Conservation (phyloP, 2,329 filamentous ascomycete genomes). For the Sordariomycetes sp. region DNA sequence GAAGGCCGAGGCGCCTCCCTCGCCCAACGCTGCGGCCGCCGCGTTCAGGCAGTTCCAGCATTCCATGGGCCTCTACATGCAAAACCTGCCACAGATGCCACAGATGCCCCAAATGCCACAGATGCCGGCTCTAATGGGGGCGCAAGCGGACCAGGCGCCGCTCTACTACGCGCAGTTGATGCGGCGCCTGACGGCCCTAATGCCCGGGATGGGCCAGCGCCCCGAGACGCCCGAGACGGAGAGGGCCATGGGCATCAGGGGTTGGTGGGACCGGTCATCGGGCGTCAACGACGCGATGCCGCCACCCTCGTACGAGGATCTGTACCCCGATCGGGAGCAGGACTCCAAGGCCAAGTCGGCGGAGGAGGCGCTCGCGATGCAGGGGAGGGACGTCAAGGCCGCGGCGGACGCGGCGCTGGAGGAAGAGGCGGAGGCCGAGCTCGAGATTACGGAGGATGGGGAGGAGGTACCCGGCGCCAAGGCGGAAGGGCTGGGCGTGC, state of each 20-base stretch:
- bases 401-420: slow-evolving; percentile 30
- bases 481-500: slow-evolving; percentile 21
- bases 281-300: slow-evolving; percentile 28
- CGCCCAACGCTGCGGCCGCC: slow-evolving; percentile 41
- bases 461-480: slow-evolving; percentile 26
- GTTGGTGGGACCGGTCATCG: slow-evolving; percentile 58
- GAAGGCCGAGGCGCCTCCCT: slow-evolving; percentile 31
- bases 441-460: slow-evolving; percentile 20
- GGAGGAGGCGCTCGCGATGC: slow-evolving; percentile 33
- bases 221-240: slow-evolving; percentile 20
- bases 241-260: slow-evolving; percentile 26
- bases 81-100: slow-evolving; percentile 39
- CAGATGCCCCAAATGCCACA: slow-evolving; percentile 52
- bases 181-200: slow-evolving; percentile 58
- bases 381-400: slow-evolving; percentile 5
- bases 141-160: slow-evolving; percentile 56
- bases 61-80: slow-evolving; percentile 51
- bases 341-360: slow-evolving; percentile 47
- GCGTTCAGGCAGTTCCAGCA: slow-evolving; percentile 67
- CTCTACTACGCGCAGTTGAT: slow-evolving; percentile 46
- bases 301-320: slow-evolving; percentile 68
- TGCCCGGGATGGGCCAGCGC: slow-evolving; percentile 42
- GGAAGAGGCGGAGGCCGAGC: slow-evolving; percentile 23
- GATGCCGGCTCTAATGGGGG: slow-evolving; percentile 41
- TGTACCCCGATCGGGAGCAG: slow-evolving; percentile 47